phyloP scores from a whole-genome alignment of 169 alveolate genomes.

The Theileria equi region DNA sequence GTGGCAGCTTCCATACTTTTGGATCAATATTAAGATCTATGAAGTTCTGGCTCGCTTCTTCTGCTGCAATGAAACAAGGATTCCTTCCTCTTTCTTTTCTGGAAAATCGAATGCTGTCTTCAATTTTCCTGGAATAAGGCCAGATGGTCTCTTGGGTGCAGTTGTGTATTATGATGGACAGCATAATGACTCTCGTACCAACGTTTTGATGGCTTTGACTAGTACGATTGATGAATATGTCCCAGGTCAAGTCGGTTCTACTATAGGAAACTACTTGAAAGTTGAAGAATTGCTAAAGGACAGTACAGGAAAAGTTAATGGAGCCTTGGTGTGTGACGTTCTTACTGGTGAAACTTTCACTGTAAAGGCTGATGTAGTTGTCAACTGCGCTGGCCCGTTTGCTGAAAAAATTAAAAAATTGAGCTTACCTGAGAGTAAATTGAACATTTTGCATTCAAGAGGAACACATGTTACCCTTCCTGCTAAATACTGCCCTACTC shows the following conservation, averaged over 20 bases:
- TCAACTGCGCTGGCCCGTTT: slow-evolving; percentile 88
- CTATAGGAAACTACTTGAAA: slow-evolving; percentile 85
- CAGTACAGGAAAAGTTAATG: slow-evolving; percentile 76
- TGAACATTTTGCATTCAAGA: slow-evolving; percentile 57
- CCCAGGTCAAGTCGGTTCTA: slow-evolving; percentile 83
- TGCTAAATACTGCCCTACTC: slow-evolving; percentile 72
- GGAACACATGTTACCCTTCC: slow-evolving; percentile 85
- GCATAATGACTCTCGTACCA: slow-evolving; percentile 88
- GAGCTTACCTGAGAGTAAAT: slow-evolving; percentile 58
- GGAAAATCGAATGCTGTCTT: slow-evolving; percentile 66
- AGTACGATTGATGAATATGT: slow-evolving; percentile 80
- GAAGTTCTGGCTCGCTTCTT: slow-evolving; percentile 82
- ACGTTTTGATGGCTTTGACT: slow-evolving; percentile 80
- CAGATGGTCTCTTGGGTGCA: slow-evolving; percentile 73
- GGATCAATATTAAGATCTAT: slow-evolving; percentile 83
- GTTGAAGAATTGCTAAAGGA: slow-evolving; percentile 75
- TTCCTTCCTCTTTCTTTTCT: slow-evolving; percentile 74
- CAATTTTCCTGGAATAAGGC: slow-evolving; percentile 69
- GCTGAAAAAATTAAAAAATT: slow-evolving; percentile 75
- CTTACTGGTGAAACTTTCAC: slow-evolving; percentile 76
- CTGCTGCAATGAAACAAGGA: slow-evolving; percentile 76
- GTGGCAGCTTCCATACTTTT: slow-evolving; percentile 84
- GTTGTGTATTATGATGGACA: slow-evolving; percentile 89
- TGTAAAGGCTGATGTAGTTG: slow-evolving; percentile 81
- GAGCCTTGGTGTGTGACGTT: slow-evolving; percentile 80